Percentiles rank a stretch among this genome's conserved stretches.
Conservation (phyloP, 495 filamentous ascomycete species). For the Opeltia flavorubescens region DNA sequence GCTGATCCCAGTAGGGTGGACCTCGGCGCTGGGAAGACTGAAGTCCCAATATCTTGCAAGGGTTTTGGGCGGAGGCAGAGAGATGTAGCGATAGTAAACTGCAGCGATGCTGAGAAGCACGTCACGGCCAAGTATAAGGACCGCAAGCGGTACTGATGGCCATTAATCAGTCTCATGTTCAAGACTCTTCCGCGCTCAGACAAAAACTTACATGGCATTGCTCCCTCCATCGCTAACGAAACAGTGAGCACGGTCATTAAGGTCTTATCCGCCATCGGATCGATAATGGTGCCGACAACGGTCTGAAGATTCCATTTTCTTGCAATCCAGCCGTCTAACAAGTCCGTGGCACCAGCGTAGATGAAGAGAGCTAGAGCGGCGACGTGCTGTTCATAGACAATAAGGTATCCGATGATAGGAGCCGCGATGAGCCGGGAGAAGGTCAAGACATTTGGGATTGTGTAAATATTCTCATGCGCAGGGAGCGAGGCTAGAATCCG, state of each 20-base stretch:
- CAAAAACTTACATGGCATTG: constrained; percentile 49
- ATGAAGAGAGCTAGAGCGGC: constrained; percentile 73
- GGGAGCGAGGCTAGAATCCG: constrained; percentile 38
- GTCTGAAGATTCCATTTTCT: constrained; percentile 76
- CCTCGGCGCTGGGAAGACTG: constrained; percentile 79
- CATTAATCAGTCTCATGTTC: neutral
- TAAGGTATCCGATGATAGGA: constrained; percentile 76
- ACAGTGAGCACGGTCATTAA: constrained; percentile 88
- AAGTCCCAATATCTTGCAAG: constrained; percentile 96
- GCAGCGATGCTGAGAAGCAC: constrained; percentile 75
- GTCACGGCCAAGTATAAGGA: constrained; percentile 81
- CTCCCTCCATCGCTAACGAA: constrained; percentile 64
- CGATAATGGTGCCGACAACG: constrained; percentile 90
- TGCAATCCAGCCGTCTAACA: constrained; percentile 86
- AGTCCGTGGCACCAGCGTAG: constrained; percentile 82
- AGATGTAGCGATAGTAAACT: constrained; percentile 91
- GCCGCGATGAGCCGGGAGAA: constrained; percentile 73
- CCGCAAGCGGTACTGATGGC: constrained; percentile 64
- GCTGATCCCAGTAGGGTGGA: constrained; percentile 78
- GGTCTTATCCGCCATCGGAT: constrained; percentile 92
- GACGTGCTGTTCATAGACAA: constrained; percentile 66
- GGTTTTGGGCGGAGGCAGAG: constrained; percentile 82
- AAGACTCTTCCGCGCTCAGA: neutral
- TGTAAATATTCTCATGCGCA: constrained; percentile 86
- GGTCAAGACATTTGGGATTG: constrained; percentile 81